These are phyloP conservation scores for Penicillium egyptiacum DNA, from an alignment of 495 filamentous ascomycete species.

Conservation along the genomic window DNA sequence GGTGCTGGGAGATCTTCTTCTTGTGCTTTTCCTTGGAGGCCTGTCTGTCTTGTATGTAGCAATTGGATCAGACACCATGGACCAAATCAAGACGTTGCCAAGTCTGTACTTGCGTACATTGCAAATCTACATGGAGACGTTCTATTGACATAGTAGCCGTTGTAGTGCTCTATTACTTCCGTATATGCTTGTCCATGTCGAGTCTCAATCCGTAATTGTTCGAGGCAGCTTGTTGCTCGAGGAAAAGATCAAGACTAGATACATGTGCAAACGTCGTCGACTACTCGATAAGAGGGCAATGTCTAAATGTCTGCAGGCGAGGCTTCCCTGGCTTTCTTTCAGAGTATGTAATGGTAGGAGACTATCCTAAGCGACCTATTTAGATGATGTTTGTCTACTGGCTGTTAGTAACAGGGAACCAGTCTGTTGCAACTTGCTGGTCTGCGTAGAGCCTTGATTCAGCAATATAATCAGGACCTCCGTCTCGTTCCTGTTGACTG, in stretches of 20 bases:
- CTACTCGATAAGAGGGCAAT: background rate
- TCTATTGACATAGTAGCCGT: background rate
- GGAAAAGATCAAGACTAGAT: background rate
- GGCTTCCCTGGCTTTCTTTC: background rate
- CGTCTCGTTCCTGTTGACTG: background rate
- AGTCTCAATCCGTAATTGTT: background rate
- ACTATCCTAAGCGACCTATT: background rate
- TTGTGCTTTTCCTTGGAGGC: background rate
- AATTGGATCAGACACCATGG: constrained; percentile 14
- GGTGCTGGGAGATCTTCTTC: background rate
- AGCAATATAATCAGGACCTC: background rate
- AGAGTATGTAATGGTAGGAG: background rate
- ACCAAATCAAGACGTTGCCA: constrained; percentile 14
- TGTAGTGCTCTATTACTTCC: background rate
- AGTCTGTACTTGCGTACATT: constrained; percentile 4
- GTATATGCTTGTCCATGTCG: background rate
- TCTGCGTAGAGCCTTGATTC: background rate
- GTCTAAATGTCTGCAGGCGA: background rate
- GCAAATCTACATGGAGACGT: background rate
- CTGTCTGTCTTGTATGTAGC: constrained; percentile 12
- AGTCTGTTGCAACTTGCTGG: background rate
- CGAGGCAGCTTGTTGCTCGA: background rate
- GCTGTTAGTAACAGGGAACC: background rate
- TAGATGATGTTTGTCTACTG: background rate
- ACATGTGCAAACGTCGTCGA: background rate